Evolutionary conservation across 2,329 filamentous ascomycete species (phyloP), one percentile per base, ranked within the genome.

Genomic region (Curvularia lunata): DNA sequence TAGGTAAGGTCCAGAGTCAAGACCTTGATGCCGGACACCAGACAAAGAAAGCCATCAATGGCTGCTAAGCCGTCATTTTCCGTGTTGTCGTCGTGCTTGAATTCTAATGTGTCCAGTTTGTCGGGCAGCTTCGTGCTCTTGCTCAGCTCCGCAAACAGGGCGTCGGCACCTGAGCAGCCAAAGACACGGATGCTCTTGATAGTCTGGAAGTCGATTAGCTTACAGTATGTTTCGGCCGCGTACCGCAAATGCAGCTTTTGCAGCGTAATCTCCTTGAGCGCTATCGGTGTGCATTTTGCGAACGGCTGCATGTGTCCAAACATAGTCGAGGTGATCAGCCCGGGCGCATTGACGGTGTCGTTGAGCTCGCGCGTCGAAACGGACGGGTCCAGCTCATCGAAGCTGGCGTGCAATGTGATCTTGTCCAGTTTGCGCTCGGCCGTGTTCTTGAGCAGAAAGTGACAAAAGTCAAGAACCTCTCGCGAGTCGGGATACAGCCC

Each of bases 231-330:
- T 10, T 80, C 78, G 5, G 79, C 76, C n/a, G 79, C 79, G 60
- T 82, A 79, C 27, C 81, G 76, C 9, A 83, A 68, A 42, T 75
- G 78, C 30, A 83, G 70, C 53, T 79, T 77, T 49, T 82, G 79
- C 27, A 83, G 64, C 1, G 77, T 77, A 4, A 83, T 69, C 46
- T 80, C 76, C 46, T 75, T 80, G 23, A 83, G 68, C 41, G 72
- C 69, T 47, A 82, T 67, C 1, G 81, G 80, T 6, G 75, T 79
- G 58, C 80, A 81, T 19, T 75, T 75, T 12, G 79, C 75, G 57
- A 83, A 82, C 1, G 81, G 81, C 61, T 75, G 71, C 73, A 82
- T 76, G 50, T 81, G 79, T 56, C 72, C 69, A 65, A 83, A 83
- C 53, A 82, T 75, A 16, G 76, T 80, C 8, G 75, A 74, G 0